Percentiles rank a stretch among this genome's conserved stretches.
phyloP scores from a whole-genome alignment of 176 grass and related monocot species.

The Calamus simplicifolius region DNA sequence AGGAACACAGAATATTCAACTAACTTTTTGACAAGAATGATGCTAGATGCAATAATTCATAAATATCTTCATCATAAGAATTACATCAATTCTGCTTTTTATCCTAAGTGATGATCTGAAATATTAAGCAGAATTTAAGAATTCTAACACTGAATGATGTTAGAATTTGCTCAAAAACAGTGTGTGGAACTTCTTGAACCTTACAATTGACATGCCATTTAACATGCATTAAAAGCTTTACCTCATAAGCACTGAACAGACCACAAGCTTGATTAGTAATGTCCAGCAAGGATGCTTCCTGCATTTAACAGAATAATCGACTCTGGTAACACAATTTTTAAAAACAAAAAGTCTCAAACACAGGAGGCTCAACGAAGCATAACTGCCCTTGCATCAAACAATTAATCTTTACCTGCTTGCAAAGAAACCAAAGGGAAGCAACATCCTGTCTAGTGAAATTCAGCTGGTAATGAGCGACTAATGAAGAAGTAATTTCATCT shows the following conservation, averaged over 20 bases:
- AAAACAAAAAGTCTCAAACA: constrained; percentile 7
- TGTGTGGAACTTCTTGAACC: too few species aligned
- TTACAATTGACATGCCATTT: not conserved
- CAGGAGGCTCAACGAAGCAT: constrained; percentile 17
- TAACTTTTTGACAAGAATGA: too few species aligned
- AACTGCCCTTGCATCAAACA: constrained; percentile 7
- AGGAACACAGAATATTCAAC: too few species aligned
- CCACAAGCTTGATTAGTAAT: constrained; percentile 91
- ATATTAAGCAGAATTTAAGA: too few species aligned
- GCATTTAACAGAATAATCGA: constrained; percentile 6
- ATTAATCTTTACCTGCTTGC: constrained; percentile 61
- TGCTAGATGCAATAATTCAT: too few species aligned
- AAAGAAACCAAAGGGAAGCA: constrained; percentile 96
- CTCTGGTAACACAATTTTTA: not conserved
- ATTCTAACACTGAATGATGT: too few species aligned
- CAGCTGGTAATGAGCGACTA: constrained; percentile 50
- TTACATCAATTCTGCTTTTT: too few species aligned
- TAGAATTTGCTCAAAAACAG: too few species aligned
- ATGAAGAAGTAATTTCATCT: constrained; percentile 55
- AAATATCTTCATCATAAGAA: too few species aligned
- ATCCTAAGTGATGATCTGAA: too few species aligned
- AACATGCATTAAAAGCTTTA: constrained; percentile 9
- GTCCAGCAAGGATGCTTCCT: constrained; percentile 95
- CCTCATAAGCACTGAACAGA: constrained; percentile 86
- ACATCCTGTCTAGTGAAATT: constrained; percentile 79